phyloP scores from a whole-genome alignment of 108 stramenopile genomes.

The Cylindrotheca closterium region DNA sequence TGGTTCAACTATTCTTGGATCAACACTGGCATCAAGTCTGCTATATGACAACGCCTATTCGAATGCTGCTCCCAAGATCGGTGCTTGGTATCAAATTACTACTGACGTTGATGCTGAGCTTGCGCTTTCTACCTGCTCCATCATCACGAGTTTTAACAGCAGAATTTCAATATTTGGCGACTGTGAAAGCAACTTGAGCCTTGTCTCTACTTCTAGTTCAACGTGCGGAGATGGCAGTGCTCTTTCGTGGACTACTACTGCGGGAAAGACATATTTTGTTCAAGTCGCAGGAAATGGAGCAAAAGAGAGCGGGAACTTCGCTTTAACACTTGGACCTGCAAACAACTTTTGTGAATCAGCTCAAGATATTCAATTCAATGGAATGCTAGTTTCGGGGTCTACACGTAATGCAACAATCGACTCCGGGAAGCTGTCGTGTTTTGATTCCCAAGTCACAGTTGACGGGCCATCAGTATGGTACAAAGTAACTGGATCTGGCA shows the following conservation, averaged over 20 bases:
- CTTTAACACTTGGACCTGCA: background rate
- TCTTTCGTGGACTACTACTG: background rate
- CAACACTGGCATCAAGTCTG: background rate
- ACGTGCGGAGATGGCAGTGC: constrained; percentile 5
- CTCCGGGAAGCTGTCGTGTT: background rate
- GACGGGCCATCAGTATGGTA: constrained; percentile 30
- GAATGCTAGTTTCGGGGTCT: background rate
- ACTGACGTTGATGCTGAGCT: background rate
- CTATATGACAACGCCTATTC: background rate
- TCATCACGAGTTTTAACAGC: background rate
- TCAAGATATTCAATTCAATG: background rate
- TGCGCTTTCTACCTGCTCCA: background rate
- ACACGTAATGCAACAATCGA: constrained; percentile 1
- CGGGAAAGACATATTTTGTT: constrained; percentile 6
- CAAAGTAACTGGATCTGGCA: constrained; percentile 6
- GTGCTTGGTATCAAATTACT: background rate
- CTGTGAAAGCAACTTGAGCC: background rate
- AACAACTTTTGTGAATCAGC: constrained; percentile 17
- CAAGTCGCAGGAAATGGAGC: background rate
- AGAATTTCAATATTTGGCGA: background rate
- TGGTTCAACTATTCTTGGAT: background rate
- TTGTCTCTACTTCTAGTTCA: background rate
- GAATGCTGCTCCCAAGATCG: background rate
- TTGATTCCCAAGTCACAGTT: background rate
- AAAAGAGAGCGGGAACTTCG: constrained; percentile 1